Conservation (phyloP, 2,329 filamentous ascomycete species). For the Apiospora sp. region DNA sequence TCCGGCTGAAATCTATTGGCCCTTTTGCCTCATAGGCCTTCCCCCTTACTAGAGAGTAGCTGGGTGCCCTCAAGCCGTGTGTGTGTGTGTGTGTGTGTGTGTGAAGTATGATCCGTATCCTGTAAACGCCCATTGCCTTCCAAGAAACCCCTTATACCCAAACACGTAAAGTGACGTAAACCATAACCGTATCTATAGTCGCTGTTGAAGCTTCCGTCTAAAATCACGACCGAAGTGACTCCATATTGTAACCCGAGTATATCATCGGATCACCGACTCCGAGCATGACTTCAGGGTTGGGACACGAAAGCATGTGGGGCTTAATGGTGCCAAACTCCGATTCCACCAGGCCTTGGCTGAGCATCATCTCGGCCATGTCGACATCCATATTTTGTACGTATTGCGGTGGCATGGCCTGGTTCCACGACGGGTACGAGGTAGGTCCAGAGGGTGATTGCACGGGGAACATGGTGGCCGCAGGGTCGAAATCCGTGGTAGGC, state of each 20-base stretch:
- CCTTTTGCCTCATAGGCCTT: not conserved
- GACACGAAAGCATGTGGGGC: slow-evolving; percentile 60
- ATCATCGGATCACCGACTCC: slow-evolving; percentile 67
- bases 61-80: not conserved
- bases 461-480: slow-evolving; percentile 37
- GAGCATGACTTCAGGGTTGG: slow-evolving; percentile 64
- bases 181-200: slow-evolving; percentile 16
- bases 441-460: slow-evolving; percentile 41
- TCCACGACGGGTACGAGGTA: slow-evolving; percentile 44
- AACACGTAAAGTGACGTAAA: not conserved
- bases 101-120: not conserved
- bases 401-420: slow-evolving; percentile 44
- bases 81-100: not conserved
- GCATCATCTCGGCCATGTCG: slow-evolving; percentile 53
- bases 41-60: not conserved
- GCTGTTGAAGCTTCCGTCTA: not conserved
- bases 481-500: slow-evolving; percentile 35
- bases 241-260: slow-evolving; percentile 58
- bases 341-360: slow-evolving; percentile 59
- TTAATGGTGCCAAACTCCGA: slow-evolving; percentile 63
- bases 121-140: slow-evolving; percentile 18
- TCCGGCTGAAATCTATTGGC: slow-evolving; percentile 3
- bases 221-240: slow-evolving; percentile 40
- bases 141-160: not conserved
- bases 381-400: slow-evolving; percentile 51